Conservation (phyloP, 768 basidiomycete genomes). For the Hericium alpestre region DNA sequence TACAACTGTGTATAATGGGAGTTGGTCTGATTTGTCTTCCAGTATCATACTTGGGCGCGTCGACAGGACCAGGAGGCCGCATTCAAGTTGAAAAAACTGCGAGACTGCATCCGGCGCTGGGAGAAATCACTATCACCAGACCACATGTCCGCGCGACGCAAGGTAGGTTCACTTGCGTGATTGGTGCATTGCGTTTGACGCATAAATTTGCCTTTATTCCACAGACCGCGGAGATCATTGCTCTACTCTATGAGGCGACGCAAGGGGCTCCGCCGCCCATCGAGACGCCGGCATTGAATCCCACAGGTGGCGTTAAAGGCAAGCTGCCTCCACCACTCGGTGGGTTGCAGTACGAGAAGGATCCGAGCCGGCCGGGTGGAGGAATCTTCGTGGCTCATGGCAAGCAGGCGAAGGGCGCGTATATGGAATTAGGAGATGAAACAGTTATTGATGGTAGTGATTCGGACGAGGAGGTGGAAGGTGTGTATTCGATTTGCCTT, state of each 20-base stretch:
- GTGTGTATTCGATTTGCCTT: slow-evolving; percentile 1
- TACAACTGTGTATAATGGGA: neutral
- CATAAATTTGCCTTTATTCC: slow-evolving; percentile 1
- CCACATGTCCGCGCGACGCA: slow-evolving; percentile 89
- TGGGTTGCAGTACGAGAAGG: slow-evolving; percentile 64
- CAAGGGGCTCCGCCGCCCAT: slow-evolving; percentile 49
- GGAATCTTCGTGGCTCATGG: slow-evolving; percentile 69
- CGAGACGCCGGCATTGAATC: slow-evolving; percentile 59
- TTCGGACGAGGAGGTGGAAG: slow-evolving; percentile 10
- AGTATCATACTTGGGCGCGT: slow-evolving; percentile 93
- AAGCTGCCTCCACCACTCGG: slow-evolving; percentile 37
- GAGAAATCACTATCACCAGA: slow-evolving; percentile 80
- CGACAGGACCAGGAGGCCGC: slow-evolving; percentile 69
- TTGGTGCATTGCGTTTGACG: slow-evolving; percentile 2
- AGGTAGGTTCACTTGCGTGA: slow-evolving; percentile 40
- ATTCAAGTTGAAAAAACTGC: slow-evolving; percentile 63
- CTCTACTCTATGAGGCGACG: slow-evolving; percentile 88
- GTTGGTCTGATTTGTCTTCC: slow-evolving; percentile 1
- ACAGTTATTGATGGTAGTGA: slow-evolving; percentile 40
- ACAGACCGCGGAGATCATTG: slow-evolving; percentile 87
- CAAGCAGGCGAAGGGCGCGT: slow-evolving; percentile 14
- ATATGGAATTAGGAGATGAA: slow-evolving; percentile 40
- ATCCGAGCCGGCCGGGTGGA: slow-evolving; percentile 73
- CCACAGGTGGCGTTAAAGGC: slow-evolving; percentile 60
- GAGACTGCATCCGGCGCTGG: slow-evolving; percentile 82